Evolutionary conservation across 2,329 filamentous ascomycete genomes (phyloP), one percentile per base, ranked within the genome.

Genomic region (Beauveria medogensis): DNA sequence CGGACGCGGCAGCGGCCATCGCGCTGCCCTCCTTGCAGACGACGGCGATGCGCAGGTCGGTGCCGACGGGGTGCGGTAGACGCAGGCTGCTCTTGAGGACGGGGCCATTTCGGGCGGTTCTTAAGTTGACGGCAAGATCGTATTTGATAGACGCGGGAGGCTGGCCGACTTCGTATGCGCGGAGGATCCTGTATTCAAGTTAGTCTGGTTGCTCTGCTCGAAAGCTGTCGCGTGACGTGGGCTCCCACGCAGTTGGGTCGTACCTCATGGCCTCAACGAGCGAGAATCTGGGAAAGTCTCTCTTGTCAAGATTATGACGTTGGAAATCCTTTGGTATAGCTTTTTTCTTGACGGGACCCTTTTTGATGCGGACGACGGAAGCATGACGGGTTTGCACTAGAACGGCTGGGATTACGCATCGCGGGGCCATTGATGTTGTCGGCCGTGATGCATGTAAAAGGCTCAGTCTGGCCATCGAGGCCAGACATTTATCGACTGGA

Each of bases 191-290:
- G 59, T 56, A 51, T n/a, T n/a, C 30, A 22, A 55, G 26, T 60
- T 55, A 64, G 64, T 63, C 58, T 63, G 62, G 51, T 58, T 46
- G 30, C 34, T 9, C 16, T 10, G 9, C 14, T 14, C 56, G n/a
- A 26, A 2, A 7, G 22, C 34, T 34, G 56, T 59, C 56, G 47
- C 50, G 50, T 54, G 57, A 28, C 9, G 20, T n/a, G 26, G 26
- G 26, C 22, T 20, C 18, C 12, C 6, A 5, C 18, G 41, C 4
- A 24, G 16, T 26, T 24, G n/a, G 55, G 52, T 63, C 80, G 62
- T 76, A 91, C 91, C 92, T 85, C 85, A 99, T 94, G 18, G 94
- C 95, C 78, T 99, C 94, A 66, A 91, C 89, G 37, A 99, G 80
- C 1, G 91, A 84, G 70, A 89, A 96, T 69, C 90, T 87, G 0